Base-by-base conservation (phyloP, 805 yeast genomes). In the Torulaspora delbrueckii region DNA sequence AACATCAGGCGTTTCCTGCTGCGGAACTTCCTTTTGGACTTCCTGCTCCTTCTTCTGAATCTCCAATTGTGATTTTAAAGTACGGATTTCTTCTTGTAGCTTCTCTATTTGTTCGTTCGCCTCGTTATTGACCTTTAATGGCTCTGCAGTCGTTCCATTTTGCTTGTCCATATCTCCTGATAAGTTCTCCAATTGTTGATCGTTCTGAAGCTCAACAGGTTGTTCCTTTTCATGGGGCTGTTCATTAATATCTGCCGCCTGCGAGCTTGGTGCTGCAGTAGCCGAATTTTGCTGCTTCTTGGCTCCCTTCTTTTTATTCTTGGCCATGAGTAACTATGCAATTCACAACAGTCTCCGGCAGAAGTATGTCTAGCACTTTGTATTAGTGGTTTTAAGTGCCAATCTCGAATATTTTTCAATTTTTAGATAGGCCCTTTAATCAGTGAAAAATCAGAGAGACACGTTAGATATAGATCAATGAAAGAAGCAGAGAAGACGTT, bases 251-350 rank as follows among this genome's bases (percentile, higher is more conserved):
- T 37, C 34, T 32, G 38, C 31, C 28, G 31, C 35, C 13, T 25
- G 41, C 8, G 37, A 27, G n/a, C 27, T 33, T 16, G 31, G 34
- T 12, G 13, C 43, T 10, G 34, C 22, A 14, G 24, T 12, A 7
- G 37, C 36, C 23, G 36, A 19, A 14, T 30, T 24, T n/a, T 32
- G 33, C 13, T 32, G 39, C 32, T 43, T 46, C 31, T 51, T 48
- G 25, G 36, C 40, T 31, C 41, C 31, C 23, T 52, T 52, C 46
- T 52, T 52, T 47, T 47, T 52, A 27, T 44, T 41, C 37, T 50
- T 52, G 7, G 44, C 55, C 55, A 52, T 52, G 8, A 9, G 24
- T 40, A 24, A 16, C 25, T 38, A 45, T 30, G 7, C 37, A 26
- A 31, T 8, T 10, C 3, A 13, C 37, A 40, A 14, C 4, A 24